Percentiles rank a stretch among this genome's conserved stretches.
Evolutionary conservation across 1,139 yeast species (phyloP).

Genomic region (Pichia sp.): DNA sequence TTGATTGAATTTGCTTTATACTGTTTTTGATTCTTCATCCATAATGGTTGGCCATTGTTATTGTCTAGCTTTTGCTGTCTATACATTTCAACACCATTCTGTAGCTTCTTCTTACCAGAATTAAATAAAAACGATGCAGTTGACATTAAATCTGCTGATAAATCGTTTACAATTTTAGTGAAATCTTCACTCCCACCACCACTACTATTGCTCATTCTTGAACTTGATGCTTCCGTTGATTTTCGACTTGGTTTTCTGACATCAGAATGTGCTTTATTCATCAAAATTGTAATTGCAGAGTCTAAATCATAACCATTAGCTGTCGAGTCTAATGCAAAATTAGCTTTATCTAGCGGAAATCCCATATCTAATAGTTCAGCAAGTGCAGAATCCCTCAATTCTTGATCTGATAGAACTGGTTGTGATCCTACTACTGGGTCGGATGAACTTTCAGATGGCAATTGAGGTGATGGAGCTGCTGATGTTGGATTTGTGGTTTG

Average conservation of each 20-base stretch:
- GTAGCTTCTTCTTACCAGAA: constrained; percentile 55
- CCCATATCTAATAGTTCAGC: constrained; percentile 81
- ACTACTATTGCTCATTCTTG: not conserved
- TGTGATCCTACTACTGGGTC: not conserved
- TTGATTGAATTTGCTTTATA: constrained; percentile 39
- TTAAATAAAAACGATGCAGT: constrained; percentile 58
- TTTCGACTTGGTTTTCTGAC: constrained; percentile 16
- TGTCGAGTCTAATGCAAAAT: constrained; percentile 49
- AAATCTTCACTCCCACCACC: constrained; percentile 28
- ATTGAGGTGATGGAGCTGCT: not conserved
- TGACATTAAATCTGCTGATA: constrained; percentile 56
- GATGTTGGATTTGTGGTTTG: constrained; percentile 1
- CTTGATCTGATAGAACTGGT: not conserved
- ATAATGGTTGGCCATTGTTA: constrained; percentile 56
- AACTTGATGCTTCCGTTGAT: not conserved
- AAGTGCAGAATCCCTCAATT: constrained; percentile 42
- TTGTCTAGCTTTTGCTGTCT: constrained; percentile 33
- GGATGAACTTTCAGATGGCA: too few relatives aligned
- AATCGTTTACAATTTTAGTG: constrained; percentile 46
- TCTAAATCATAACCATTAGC: constrained; percentile 54
- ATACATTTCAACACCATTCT: constrained; percentile 60
- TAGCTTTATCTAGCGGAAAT: constrained; percentile 56
- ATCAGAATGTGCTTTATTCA: constrained; percentile 51
- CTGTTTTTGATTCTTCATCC: constrained; percentile 63
- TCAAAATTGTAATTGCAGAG: constrained; percentile 60